Base-by-base conservation (phyloP, 2,329 filamentous ascomycete genomes). In the Fusarium torulosum region DNA sequence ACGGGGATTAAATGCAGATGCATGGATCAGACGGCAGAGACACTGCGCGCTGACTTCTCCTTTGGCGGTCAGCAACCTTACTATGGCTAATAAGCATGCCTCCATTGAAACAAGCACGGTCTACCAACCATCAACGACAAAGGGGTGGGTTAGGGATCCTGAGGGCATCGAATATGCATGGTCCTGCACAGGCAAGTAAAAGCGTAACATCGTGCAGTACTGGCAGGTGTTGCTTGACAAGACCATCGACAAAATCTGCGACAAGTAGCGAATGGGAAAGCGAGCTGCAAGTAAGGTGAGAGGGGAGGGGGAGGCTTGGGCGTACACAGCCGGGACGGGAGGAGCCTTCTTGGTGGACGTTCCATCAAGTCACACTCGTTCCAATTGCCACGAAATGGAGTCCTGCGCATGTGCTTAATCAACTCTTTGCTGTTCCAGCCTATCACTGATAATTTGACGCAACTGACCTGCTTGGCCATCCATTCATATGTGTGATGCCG, bases 271-370 rank as follows among this genome's bases (percentile, higher is more conserved):
- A 69, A 63, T 69, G 41, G 44, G 56, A 44, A 50, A 52, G 38
- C 41, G 23, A 50, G 37, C 43, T 49, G 40, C 41, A 51, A 49
- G 35, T 31, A 54, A 49, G 37, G 19, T 23, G 59, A 61, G 44
- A 65, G 65, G 53, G 61, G 25, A 61, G 44, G 66, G 65, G 53
- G 61, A 9, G 25, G 53, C 47, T 63, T 66, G 63, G 68, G 71
- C 54, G 56, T 53, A 59, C 67, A 70, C 70, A 72, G 75, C 68
- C 72, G 73, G 68, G 72, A 75, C 75, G 75, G 75, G 75, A 77
- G 67, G 75, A 77, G 73, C 75, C 75, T 77, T 77, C 71, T 73
- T 51, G 71, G 67, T 67, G 72, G 73, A 60, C 66, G 66, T 70
- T 23, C 20, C 31, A 27, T 44, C 20, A 49, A 23, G 52, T 52